phyloP scores from a whole-genome alignment of 306 rosid genomes.

The Prunus kanzakura region DNA sequence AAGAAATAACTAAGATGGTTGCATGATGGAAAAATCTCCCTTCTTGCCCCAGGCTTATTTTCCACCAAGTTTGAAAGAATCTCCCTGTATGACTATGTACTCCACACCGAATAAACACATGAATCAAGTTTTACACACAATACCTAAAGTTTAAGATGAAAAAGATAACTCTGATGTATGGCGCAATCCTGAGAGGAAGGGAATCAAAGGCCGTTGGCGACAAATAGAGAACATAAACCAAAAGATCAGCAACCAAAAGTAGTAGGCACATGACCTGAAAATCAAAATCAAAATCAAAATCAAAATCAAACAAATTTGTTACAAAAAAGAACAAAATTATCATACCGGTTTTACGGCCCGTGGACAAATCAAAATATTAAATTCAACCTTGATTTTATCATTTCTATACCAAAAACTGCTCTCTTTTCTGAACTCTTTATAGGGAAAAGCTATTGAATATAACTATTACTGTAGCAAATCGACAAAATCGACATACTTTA shows the following conservation, averaged over 20 bases:
- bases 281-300: slow-evolving; percentile 23
- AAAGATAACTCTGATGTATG: slow-evolving; percentile 85
- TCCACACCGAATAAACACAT: not conserved
- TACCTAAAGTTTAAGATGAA: slow-evolving; percentile 86
- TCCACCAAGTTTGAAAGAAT: not conserved
- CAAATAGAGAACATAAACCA: slow-evolving; percentile 62
- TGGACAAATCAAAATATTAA: not conserved
- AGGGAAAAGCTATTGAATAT: no score
- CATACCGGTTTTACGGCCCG: not conserved
- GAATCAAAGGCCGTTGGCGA: slow-evolving; percentile 66
- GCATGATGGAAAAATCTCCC: not conserved
- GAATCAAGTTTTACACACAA: slow-evolving; percentile 6
- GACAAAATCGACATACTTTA: no score
- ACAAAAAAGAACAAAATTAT: slow-evolving; percentile 3
- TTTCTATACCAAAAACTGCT: not conserved
- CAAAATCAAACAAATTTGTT: slow-evolving; percentile 10
- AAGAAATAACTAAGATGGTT: not conserved
- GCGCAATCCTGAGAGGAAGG: slow-evolving; percentile 90
- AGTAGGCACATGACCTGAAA: slow-evolving; percentile 65
- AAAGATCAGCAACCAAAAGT: slow-evolving; percentile 66
- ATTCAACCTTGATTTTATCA: not conserved
- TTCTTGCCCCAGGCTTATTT: not conserved
- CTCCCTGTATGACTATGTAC: not conserved
- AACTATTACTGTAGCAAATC: no score
- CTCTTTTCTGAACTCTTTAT: not conserved